phyloP scores from a whole-genome alignment of 306 rosid species.

The Begonia masoniana region DNA sequence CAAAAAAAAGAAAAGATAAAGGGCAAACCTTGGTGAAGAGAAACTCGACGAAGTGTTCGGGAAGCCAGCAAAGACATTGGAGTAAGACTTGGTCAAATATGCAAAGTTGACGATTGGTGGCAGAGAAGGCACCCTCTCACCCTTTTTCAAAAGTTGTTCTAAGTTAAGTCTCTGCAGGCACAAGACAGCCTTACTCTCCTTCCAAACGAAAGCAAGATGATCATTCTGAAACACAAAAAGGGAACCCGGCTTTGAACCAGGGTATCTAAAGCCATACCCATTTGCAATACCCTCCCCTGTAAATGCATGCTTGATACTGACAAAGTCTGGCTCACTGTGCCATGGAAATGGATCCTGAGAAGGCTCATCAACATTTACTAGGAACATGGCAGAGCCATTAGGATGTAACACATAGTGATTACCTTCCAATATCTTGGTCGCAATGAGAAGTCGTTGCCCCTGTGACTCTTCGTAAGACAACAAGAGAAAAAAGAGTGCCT shows the following conservation, averaged over 20 bases:
- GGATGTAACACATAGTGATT: slow-evolving; percentile 93
- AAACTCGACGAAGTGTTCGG: slow-evolving; percentile 39
- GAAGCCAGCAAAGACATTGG: slow-evolving; percentile 73
- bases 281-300: slow-evolving; percentile 86
- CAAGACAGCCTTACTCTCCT: slow-evolving; percentile 63
- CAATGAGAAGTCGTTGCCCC: slow-evolving; percentile 58
- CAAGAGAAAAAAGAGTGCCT: slow-evolving; percentile 82
- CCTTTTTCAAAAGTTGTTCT: slow-evolving; percentile 71
- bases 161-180: slow-evolving; percentile 83
- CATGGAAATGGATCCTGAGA: slow-evolving; percentile 69
- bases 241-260: slow-evolving; percentile 89
- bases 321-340: slow-evolving; percentile 50
- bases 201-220: slow-evolving; percentile 83
- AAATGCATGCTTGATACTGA: slow-evolving; percentile 40
- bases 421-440: slow-evolving; percentile 97
- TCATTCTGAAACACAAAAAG: slow-evolving; percentile 69
- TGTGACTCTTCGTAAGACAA: slow-evolving; percentile 74
- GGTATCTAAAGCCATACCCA: slow-evolving; percentile 91
- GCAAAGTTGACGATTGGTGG: slow-evolving; percentile 74
- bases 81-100: slow-evolving; percentile 85
- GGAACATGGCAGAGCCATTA: slow-evolving; percentile 95
- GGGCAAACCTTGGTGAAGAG: slow-evolving; percentile 55
- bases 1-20: too few relatives aligned
- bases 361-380: slow-evolving; percentile 49
- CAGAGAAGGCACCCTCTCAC: slow-evolving; percentile 67